Percentiles rank a stretch among this genome's conserved stretches.
Conservation (phyloP, 805 yeast species). For the Spathaspora girioi region DNA sequence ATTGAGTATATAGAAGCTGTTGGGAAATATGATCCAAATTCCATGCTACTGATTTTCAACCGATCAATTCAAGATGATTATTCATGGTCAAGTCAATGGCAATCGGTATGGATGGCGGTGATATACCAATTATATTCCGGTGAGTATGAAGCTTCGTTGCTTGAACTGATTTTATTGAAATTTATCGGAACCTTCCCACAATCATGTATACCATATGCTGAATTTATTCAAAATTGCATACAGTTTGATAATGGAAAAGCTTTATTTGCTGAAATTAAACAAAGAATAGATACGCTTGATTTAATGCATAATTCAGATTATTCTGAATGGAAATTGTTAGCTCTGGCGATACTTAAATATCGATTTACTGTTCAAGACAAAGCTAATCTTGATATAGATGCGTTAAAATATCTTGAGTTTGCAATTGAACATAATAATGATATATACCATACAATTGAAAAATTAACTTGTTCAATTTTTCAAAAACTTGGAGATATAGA, state of each 20-base stretch:
- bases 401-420: slow-evolving; percentile 7
- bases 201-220: slow-evolving; percentile 21
- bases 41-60: slow-evolving; percentile 23
- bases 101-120: slow-evolving; percentile 25
- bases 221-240: not conserved
- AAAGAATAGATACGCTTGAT: slow-evolving; percentile 8
- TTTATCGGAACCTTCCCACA: slow-evolving; percentile 20
- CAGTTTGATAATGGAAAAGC: slow-evolving; percentile 7
- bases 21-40: slow-evolving; percentile 15
- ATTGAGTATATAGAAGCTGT: slow-evolving; percentile 28
- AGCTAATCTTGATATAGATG: slow-evolving; percentile 16
- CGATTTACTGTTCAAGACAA: slow-evolving; percentile 6
- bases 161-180: not conserved
- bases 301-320: slow-evolving; percentile 15
- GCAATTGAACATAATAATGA: slow-evolving; percentile 20
- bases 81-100: slow-evolving; percentile 11
- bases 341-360: slow-evolving; percentile 12
- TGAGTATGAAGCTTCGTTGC: slow-evolving; percentile 2
- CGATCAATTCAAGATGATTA: slow-evolving; percentile 19
- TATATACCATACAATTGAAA: slow-evolving; percentile 42
- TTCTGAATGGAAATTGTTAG: slow-evolving; percentile 31
- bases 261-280: not conserved
- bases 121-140: slow-evolving; percentile 23
- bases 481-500: slow-evolving; percentile 25
- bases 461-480: slow-evolving; percentile 31